These are phyloP conservation scores for Penicillium sp. DNA, from an alignment of 2,329 filamentous ascomycete species.

Conservation along the genomic window DNA sequence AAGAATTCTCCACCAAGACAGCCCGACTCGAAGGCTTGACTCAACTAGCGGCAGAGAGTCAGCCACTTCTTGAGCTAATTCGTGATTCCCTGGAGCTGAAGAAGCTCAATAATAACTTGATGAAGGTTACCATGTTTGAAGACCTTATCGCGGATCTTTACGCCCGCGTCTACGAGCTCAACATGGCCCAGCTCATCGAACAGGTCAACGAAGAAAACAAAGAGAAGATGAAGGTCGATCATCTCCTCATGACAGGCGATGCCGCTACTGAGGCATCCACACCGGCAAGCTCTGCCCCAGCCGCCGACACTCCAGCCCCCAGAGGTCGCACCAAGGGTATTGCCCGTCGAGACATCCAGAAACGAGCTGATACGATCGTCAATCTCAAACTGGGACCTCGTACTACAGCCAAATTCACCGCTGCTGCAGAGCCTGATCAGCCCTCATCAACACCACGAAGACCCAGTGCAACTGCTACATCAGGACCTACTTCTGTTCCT, in stretches of 20 bases:
- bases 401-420: conserved; percentile 23
- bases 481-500: conserved; percentile 48
- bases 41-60: conserved; percentile 48
- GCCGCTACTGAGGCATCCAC: conserved; percentile 30
- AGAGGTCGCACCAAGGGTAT: conserved; percentile 56
- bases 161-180: conserved; percentile 53
- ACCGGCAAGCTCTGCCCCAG: conserved; percentile 30
- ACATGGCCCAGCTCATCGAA: conserved; percentile 39
- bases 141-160: conserved; percentile 93
- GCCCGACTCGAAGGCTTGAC: conserved; percentile 60
- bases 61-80: conserved; percentile 59
- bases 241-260: conserved; percentile 44
- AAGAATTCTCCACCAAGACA: conserved; percentile 63
- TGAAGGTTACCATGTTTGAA: conserved; percentile 82
- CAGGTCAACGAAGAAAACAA: conserved; percentile 46
- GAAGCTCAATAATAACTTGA: conserved; percentile 79
- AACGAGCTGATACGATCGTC: conserved; percentile 58
- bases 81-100: conserved; percentile 68
- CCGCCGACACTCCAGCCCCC: conserved; percentile 35
- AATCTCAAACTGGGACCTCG: conserved; percentile 37
- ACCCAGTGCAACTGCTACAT: conserved; percentile 6
- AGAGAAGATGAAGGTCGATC: conserved; percentile 49
- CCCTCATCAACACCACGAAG: conserved; percentile 12
- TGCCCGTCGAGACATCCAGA: conserved; percentile 58
- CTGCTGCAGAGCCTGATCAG: conserved; percentile 24